These are phyloP conservation scores for Fraxinus excelsior DNA, from an alignment of 257 asterid species.

Conservation along the genomic window DNA sequence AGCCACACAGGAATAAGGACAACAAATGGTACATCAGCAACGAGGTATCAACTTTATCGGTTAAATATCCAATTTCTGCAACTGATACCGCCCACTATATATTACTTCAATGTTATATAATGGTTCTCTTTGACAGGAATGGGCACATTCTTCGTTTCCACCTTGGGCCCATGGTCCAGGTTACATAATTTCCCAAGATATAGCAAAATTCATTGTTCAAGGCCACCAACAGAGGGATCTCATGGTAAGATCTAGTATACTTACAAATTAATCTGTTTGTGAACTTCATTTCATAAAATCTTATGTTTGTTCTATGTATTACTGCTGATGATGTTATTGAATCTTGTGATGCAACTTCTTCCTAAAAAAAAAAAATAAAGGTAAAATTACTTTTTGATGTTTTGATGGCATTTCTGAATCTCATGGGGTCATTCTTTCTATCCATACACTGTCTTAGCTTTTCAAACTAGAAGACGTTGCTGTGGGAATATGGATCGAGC, in stretches of 20 bases:
- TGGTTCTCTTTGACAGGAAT: constrained; percentile 57
- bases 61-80: background rate
- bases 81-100: background rate
- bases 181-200: constrained; percentile 73
- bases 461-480: constrained; percentile 95
- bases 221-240: constrained; percentile 70
- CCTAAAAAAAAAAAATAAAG: background rate
- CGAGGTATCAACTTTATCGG: constrained; percentile 44
- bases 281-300: background rate
- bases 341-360: background rate
- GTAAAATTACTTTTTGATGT: background rate
- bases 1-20: constrained; percentile 83
- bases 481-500: constrained; percentile 89
- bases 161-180: constrained; percentile 99
- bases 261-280: background rate
- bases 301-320: background rate
- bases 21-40: constrained; percentile 90
- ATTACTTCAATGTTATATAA: background rate
- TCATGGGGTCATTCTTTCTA: background rate
- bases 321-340: background rate
- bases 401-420: background rate
- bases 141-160: constrained; percentile 82
- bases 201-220: constrained; percentile 78
- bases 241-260: constrained; percentile 44
- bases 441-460: constrained; percentile 43